Percentiles rank a stretch among this genome's conserved stretches.
Evolutionary conservation across 2,329 filamentous ascomycete species (phyloP).

Genomic region (Aspergillus cejpii): DNA sequence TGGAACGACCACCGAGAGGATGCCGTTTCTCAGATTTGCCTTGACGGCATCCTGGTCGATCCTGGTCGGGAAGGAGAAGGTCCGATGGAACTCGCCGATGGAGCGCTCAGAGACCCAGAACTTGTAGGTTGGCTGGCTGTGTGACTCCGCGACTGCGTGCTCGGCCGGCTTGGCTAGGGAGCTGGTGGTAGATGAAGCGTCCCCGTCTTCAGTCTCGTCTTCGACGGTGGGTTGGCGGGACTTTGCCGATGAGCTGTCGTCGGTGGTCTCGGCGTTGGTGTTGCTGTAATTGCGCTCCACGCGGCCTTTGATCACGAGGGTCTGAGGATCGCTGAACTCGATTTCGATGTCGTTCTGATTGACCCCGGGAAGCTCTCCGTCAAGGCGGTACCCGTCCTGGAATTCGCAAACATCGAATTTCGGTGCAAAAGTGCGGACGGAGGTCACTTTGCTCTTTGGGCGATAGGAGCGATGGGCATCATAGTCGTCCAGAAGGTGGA

Average conservation of each 20-base stretch:
- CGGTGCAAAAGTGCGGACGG: conserved; percentile 32
- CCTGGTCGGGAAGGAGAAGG: conserved; percentile 50
- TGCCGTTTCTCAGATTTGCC: conserved; percentile 53
- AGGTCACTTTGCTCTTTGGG: conserved; percentile 11
- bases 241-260: conserved; percentile 21
- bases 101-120: conserved; percentile 55
- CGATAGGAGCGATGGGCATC: conserved; percentile 28
- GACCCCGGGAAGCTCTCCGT: conserved; percentile 43
- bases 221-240: conserved; percentile 48
- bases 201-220: conserved; percentile 41
- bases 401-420: conserved; percentile 43
- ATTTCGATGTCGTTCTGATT: conserved; percentile 42
- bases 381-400: conserved; percentile 37
- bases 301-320: conserved; percentile 40
- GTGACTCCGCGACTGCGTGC: conserved; percentile 17
- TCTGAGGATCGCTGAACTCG: conserved; percentile 43
- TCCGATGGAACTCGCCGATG: conserved; percentile 52
- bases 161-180: conserved; percentile 17
- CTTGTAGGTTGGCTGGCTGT: conserved; percentile 27
- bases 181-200: conserved; percentile 8
- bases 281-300: conserved; percentile 31
- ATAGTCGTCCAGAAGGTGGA: conserved; percentile 41
- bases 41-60: conserved; percentile 55
- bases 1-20: conserved; percentile 51
- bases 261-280: conserved; percentile 14